Evolutionary conservation across 1,139 yeast species (phyloP), one percentile per base, ranked within the genome.

Genomic region (Debaryomyces psychrophilus): DNA sequence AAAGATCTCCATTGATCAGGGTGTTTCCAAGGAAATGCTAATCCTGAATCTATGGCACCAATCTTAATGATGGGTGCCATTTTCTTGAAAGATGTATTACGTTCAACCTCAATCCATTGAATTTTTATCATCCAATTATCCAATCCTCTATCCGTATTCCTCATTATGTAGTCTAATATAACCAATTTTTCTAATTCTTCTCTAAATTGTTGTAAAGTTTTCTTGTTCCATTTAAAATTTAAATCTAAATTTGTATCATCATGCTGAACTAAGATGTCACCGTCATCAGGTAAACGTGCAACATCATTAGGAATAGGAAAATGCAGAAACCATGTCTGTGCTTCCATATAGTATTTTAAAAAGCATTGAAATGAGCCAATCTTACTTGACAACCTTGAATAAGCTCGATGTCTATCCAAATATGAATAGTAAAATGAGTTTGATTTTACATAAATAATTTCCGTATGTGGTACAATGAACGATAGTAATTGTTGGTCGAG

Each of bases 1-100:
- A 84, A 86, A 1, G 89, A 83, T 45, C 93, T 67, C 90, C 92
- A 85, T 57, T 85, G 90, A 60, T 86, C 88, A 0, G 93, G 93
- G 53, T 85, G 89, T 56, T 86, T 86, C 92, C 92, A 86, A 4
- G 93, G 93, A 55, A 84, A 85, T 0, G 92, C 78, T 26, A 86
- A 68, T 0, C 92, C 92, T 2, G 89, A 84, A 57, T 86, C 93
- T 43, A 86, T 86, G 0, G 93, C 93, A 2, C 90, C 90, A 17
- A 86, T 71, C 44, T 68, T 73, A n/a, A 86, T 53, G 0, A 49
- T 50, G 0, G 87, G 85, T 23, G 52, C 54, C 46, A 56, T 37
- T 29, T 53, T 58, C 9, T 39, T 49, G 2, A 29, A 45, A 4
- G 36, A 47, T 8, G 44, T 41, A 7, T 38, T 49, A 4, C 44